A percentile compares a stretch with the other conserved stretches of the same genome.
phyloP scores from a whole-genome alignment of 768 basidiomycete genomes.

The Pilatotrama ljubarskyi region DNA sequence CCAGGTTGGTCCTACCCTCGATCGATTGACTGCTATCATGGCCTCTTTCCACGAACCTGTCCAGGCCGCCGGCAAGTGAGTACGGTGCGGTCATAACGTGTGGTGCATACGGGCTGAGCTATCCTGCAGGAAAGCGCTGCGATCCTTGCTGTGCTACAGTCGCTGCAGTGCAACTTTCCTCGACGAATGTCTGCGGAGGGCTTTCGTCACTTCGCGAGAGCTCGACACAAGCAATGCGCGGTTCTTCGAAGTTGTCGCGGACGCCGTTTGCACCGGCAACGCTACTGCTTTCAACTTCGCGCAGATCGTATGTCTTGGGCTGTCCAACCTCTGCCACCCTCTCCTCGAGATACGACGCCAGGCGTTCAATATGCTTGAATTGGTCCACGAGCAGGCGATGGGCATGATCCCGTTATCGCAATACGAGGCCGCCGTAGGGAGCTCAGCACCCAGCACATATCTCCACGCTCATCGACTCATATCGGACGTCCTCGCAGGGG shows the following conservation, averaged over 20 bases:
- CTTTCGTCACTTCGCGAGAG: conserved; percentile 59
- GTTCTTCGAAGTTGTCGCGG: conserved; percentile 80
- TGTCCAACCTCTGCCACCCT: conserved; percentile 84
- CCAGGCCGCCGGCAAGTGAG: conserved; percentile 67
- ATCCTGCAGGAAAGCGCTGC: conserved; percentile 67
- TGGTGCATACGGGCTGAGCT: background rate
- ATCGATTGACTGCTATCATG: conserved; percentile 69
- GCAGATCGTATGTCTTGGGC: conserved; percentile 72
- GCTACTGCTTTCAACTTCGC: conserved; percentile 63
- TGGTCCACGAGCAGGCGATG: conserved; percentile 65
- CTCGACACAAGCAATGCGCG: conserved; percentile 55
- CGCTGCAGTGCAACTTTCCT: conserved; percentile 56
- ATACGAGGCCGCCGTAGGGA: conserved; percentile 73
- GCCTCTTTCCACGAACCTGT: conserved; percentile 54
- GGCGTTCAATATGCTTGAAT: conserved; percentile 77
- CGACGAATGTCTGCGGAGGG: conserved; percentile 65
- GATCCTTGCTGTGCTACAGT: conserved; percentile 61
- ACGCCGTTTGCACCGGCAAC: conserved; percentile 54
- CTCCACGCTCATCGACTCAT: conserved; percentile 77
- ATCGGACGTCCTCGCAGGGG: conserved; percentile 75
- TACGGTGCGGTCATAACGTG: conserved; percentile 1
- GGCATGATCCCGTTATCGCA: conserved; percentile 69
- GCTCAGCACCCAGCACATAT: conserved; percentile 73
- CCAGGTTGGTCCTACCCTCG: conserved; percentile 52
- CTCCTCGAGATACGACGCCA: conserved; percentile 61